Base-by-base conservation (phyloP, 768 basidiomycete species). In the Infundibulicybe gibba region DNA sequence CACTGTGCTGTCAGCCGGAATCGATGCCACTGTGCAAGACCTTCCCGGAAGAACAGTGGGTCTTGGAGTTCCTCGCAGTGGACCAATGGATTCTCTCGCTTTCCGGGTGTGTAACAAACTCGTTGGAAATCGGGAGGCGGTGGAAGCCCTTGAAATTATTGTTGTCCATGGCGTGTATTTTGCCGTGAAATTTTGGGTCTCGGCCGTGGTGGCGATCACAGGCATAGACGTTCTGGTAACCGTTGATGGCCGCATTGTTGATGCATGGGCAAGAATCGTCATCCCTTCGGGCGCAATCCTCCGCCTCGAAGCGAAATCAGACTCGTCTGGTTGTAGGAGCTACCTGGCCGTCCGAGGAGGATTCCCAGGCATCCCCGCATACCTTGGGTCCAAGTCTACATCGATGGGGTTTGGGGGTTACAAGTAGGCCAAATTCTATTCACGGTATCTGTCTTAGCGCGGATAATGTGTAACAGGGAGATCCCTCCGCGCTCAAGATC, bases 341-440 rank as follows among this genome's bases (percentile, higher is more conserved):
- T 86, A 87, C 51, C 49, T 87, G 30, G 72, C 75, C 11, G 57
- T 86, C 17, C 66, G 68, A 32, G 84, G 82, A 2, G 85, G 84
- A 0, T 76, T 87, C 49, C 83, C 83, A 0, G 67, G 66, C 13
- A 64, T 83, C 2, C 76, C 80, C 31, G 4, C 47, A 4, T 86
- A 82, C 55, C 65, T 86, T 1, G 81, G 77, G 3, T 82, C 81
- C 0, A 86, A 85, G 62, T 79, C 81, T 4, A 83, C 84, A 16
- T 81, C 78, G 1, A 71, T 82, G 70, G 76, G 79, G 12, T 52
- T 81, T 10, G 81, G 81, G 37, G 80, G 81, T 2, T 81, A 79
- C 81, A 81, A 61, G 79, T 72, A 38, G 41, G 65, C 46, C 12
- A 6, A 14, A 20, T 40, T n/a, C 35, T 34, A 25, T 14, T 35